These are phyloP conservation scores for Neonectria coccinea DNA, from an alignment of 2,329 filamentous ascomycete species.

Conservation along the genomic window DNA sequence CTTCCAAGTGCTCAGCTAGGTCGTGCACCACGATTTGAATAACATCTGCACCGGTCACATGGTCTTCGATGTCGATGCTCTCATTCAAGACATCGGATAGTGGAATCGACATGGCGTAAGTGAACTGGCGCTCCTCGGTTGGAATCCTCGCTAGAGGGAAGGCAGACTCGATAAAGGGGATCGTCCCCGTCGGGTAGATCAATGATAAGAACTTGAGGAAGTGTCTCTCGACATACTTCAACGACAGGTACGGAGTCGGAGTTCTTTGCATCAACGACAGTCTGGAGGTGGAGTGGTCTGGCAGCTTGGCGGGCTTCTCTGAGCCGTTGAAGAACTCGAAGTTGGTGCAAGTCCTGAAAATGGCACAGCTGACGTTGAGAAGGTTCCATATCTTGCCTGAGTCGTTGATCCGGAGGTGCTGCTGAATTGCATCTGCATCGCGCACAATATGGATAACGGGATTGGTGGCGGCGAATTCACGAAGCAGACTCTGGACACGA, in stretches of 20 bases:
- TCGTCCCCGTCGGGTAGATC: constrained; percentile 64
- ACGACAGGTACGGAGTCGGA: constrained; percentile 70
- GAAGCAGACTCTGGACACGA: constrained; percentile 69
- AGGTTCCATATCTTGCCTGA: constrained; percentile 68
- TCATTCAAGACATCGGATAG: constrained; percentile 66
- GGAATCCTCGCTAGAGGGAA: constrained; percentile 74
- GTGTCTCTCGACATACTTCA: constrained; percentile 76
- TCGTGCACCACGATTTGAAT: constrained; percentile 68
- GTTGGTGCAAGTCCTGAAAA: constrained; percentile 76
- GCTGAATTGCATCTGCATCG: constrained; percentile 72
- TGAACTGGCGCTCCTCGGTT: constrained; percentile 71
- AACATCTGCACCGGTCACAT: constrained; percentile 75
- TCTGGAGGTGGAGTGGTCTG: constrained; percentile 13
- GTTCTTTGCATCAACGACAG: constrained; percentile 49
- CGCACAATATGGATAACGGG: constrained; percentile 79
- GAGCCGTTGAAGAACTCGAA: constrained; percentile 83
- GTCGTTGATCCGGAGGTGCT: constrained; percentile 69
- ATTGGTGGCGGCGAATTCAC: constrained; percentile 71
- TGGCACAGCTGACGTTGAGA: constrained; percentile 65
- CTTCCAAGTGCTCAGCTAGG: constrained; percentile 30
- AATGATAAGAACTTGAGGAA: constrained; percentile 77
- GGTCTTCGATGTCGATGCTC: constrained; percentile 70
- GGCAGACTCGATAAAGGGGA: constrained; percentile 71
- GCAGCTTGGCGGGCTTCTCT: constrained; percentile 58
- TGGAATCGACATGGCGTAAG: constrained; percentile 73